These are phyloP conservation scores for Centrapalus pauciflorus DNA, from an alignment of 129 eudicot species.

Conservation along the genomic window DNA sequence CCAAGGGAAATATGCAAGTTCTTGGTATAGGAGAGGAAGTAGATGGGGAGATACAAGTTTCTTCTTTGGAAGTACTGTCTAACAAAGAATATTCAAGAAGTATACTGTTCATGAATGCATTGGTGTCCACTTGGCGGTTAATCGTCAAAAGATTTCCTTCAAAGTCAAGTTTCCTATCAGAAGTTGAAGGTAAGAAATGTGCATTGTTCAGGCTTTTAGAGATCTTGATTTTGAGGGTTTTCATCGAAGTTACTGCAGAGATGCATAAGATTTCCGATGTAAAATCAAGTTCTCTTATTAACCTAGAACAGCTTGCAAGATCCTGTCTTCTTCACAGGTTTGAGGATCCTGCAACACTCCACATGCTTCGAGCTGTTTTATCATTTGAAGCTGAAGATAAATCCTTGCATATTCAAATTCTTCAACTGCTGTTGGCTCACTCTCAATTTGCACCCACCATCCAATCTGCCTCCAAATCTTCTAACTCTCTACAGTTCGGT, in stretches of 20 bases:
- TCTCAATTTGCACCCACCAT: constrained; percentile 59
- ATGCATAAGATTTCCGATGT: constrained; percentile 30
- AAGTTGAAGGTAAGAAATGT: constrained; percentile 18
- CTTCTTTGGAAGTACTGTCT: constrained; percentile 26
- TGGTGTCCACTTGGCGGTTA: constrained; percentile 58
- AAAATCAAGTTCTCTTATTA: constrained; percentile 43
- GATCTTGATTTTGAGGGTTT: constrained; percentile 39
- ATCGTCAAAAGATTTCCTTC: constrained; percentile 50
- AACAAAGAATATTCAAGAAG: constrained; percentile 28
- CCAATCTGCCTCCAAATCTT: constrained; percentile 30
- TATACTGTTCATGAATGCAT: constrained; percentile 35
- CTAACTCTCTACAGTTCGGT: constrained; percentile 46
- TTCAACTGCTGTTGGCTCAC: constrained; percentile 69
- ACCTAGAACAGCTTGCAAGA: constrained; percentile 53
- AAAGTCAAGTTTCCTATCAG: constrained; percentile 11
- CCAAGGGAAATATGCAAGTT: constrained; percentile 16
- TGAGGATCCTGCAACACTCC: constrained; percentile 55
- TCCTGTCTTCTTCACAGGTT: constrained; percentile 68
- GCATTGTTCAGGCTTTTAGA: constrained; percentile 60
- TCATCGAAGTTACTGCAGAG: constrained; percentile 39
- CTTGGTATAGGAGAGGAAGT: constrained; percentile 15
- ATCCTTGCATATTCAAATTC: constrained; percentile 37
- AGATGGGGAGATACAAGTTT: constrained; percentile 6
- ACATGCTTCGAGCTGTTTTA: constrained; percentile 48
- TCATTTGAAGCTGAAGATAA: constrained; percentile 37